Percentiles rank a stretch among this genome's conserved stretches.
Evolutionary conservation across 2,329 filamentous ascomycete genomes (phyloP).

Genomic region (Hymenoscyphus linearis): DNA sequence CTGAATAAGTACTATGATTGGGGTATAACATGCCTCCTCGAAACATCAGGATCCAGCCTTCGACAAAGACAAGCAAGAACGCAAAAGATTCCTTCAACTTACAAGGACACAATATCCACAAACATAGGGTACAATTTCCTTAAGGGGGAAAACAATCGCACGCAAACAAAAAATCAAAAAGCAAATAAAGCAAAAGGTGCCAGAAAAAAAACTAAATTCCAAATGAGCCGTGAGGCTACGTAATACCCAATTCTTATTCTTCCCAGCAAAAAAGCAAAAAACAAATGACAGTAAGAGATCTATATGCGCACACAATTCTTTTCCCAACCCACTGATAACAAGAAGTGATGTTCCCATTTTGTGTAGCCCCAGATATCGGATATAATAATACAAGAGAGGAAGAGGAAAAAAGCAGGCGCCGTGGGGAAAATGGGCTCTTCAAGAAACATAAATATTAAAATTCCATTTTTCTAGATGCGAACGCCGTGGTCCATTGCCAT

Average conservation of each 20-base stretch:
- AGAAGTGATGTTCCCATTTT: slow-evolving; percentile 18
- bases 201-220: slow-evolving; percentile 5
- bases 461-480: slow-evolving; percentile 25
- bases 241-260: slow-evolving; percentile 6
- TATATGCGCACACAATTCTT: slow-evolving; percentile 23
- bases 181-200: slow-evolving; percentile 6
- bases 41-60: not conserved
- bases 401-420: slow-evolving; percentile 6
- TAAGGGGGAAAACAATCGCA: not conserved
- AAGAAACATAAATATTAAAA: slow-evolving; percentile 6
- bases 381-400: slow-evolving; percentile 12
- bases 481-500: slow-evolving; percentile 16
- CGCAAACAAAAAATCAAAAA: not conserved
- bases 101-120: not conserved
- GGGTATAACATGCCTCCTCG: not conserved
- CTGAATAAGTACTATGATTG: not conserved
- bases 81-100: not conserved
- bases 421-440: not conserved
- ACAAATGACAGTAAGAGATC: slow-evolving; percentile 19
- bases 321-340: slow-evolving; percentile 15
- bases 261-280: slow-evolving; percentile 9
- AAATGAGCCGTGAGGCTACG: slow-evolving; percentile 17
- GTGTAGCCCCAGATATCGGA: slow-evolving; percentile 16
- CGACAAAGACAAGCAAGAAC: slow-evolving; percentile 1
- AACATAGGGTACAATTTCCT: slow-evolving; percentile 3